These are phyloP conservation scores for Cryptococcus deneoformans DNA, from an alignment of 1,284 basidiomycete genomes.

Conservation along the genomic window DNA sequence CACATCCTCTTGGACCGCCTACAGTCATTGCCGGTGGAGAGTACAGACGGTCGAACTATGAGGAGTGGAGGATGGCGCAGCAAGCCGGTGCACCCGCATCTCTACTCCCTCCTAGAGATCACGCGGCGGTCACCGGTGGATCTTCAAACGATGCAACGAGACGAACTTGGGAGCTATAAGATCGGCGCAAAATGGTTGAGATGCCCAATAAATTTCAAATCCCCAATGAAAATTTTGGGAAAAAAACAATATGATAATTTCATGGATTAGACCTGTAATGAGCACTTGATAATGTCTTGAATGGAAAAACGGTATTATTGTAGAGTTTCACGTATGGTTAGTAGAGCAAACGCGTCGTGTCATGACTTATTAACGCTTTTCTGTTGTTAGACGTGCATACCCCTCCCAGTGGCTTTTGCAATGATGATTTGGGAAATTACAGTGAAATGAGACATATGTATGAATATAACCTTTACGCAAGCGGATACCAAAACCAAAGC, in stretches of 20 bases:
- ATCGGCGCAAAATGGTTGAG: neutral
- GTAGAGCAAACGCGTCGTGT: too few relatives aligned
- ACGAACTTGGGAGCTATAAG: conserved; percentile 10
- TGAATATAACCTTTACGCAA: too few relatives aligned
- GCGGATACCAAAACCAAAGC: too few relatives aligned
- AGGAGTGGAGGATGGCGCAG: conserved; percentile 7
- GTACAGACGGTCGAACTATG: conserved; percentile 9
- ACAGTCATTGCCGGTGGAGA: neutral
- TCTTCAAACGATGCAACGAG: conserved; percentile 3
- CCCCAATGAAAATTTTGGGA: neutral
- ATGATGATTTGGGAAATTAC: too few relatives aligned
- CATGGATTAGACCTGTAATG: too few relatives aligned
- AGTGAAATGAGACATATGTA: too few relatives aligned
- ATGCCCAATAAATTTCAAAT: neutral
- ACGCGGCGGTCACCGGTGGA: neutral
- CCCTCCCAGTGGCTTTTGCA: too few relatives aligned
- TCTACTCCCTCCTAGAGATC: neutral
- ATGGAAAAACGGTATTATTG: too few relatives aligned
- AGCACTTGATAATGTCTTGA: too few relatives aligned
- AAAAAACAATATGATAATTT: neutral
- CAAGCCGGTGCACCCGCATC: neutral
- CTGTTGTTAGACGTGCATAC: too few relatives aligned
- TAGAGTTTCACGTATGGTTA: too few relatives aligned
- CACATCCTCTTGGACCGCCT: neutral
- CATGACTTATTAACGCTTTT: too few relatives aligned